A percentile compares a stretch with the other conserved stretches of the same genome.
These are phyloP conservation scores for Ascoidea asiatica DNA, from an alignment of 805 yeast genomes.

Conservation along the genomic window DNA sequence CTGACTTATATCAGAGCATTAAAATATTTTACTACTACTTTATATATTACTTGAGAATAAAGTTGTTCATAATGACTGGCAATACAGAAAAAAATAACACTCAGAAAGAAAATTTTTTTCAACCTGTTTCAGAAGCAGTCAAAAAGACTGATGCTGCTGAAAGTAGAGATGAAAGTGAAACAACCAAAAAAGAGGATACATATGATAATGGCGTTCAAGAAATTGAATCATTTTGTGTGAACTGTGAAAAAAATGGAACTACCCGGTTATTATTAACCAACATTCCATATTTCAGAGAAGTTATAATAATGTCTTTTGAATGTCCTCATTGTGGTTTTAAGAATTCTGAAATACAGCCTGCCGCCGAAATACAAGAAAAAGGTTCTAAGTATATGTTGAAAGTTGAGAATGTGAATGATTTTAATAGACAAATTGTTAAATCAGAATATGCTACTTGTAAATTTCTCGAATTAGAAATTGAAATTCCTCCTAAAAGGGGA, in stretches of 20 bases:
- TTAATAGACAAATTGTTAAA: slow-evolving; percentile 85
- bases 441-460: slow-evolving; percentile 73
- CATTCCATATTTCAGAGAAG: slow-evolving; percentile 85
- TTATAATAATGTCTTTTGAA: slow-evolving; percentile 86
- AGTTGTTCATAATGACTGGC: too few relatives aligned
- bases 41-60: too few relatives aligned
- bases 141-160: slow-evolving; percentile 7
- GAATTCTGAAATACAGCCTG: slow-evolving; percentile 93
- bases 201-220: slow-evolving; percentile 94
- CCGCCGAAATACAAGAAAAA: slow-evolving; percentile 78
- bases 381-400: slow-evolving; percentile 65
- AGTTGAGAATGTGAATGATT: slow-evolving; percentile 56
- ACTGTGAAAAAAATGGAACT: slow-evolving; percentile 75
- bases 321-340: slow-evolving; percentile 92
- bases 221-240: slow-evolving; percentile 90
- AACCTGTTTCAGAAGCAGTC: slow-evolving; percentile 10
- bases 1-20: too few relatives aligned
- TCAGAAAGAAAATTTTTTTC: background rate
- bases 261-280: slow-evolving; percentile 76
- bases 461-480: slow-evolving; percentile 77
- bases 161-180: slow-evolving; percentile 28
- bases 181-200: slow-evolving; percentile 71
- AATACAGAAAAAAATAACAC: too few relatives aligned
- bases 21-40: too few relatives aligned
- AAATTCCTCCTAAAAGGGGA: slow-evolving; percentile 91